These are phyloP conservation scores for Aphanomyces stellatus DNA, from an alignment of 352 stramenopile genomes.

Conservation along the genomic window DNA sequence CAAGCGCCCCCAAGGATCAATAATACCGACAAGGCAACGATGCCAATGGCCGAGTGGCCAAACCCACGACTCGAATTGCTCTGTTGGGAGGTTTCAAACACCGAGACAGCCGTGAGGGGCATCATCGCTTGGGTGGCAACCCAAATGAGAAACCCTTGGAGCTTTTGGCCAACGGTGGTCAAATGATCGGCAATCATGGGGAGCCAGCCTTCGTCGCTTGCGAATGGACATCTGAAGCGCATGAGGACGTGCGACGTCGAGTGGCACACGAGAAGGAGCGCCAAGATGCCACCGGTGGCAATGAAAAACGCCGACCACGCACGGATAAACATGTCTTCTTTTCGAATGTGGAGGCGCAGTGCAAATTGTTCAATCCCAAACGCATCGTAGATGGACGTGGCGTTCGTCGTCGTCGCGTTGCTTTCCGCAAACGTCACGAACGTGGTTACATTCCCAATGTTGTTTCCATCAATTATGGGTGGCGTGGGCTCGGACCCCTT, in stretches of 20 bases:
- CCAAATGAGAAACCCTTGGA: not conserved
- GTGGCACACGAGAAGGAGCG: not conserved
- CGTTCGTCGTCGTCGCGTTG: not conserved
- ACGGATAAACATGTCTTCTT: not conserved
- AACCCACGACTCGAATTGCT: not conserved
- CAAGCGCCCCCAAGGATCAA: not conserved
- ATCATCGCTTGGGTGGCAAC: not conserved
- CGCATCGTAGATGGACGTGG: not conserved
- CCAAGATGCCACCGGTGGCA: not conserved
- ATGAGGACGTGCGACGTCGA: not conserved
- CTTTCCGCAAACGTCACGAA: too few relatives aligned
- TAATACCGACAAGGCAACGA: not conserved
- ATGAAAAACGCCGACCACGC: not conserved
- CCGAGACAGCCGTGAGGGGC: not conserved
- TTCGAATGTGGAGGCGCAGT: not conserved
- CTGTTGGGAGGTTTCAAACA: not conserved
- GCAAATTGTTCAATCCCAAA: not conserved
- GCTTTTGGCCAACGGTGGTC: not conserved
- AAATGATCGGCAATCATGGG: not conserved
- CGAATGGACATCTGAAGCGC: too few relatives aligned
- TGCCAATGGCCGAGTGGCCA: not conserved
- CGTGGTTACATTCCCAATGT: too few relatives aligned
- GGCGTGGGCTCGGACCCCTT: not conserved
- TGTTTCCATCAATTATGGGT: not conserved
- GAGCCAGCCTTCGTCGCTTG: too few relatives aligned